Evolutionary conservation across 1,284 basidiomycete species (phyloP).

Genomic region (Wolfiporia cocos): DNA sequence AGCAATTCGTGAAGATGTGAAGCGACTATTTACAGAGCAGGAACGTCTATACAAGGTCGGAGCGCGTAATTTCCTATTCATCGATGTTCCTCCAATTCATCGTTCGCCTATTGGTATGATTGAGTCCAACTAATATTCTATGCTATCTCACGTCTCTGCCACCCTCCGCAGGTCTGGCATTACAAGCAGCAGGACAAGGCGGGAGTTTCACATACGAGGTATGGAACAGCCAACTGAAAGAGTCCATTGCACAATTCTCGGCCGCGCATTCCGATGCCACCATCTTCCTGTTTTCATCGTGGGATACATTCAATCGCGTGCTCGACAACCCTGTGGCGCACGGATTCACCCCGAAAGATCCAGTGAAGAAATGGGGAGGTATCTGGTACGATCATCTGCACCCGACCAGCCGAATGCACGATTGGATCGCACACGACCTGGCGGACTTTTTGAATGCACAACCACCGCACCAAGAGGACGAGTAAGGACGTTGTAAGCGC

Average conservation of each 20-base stretch:
- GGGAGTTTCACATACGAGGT: conserved; percentile 18
- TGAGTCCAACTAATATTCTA: not conserved
- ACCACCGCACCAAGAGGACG: conserved; percentile 3
- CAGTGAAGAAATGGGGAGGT: conserved; percentile 23
- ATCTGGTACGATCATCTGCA: conserved; percentile 45
- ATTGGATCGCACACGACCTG: conserved; percentile 22
- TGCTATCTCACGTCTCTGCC: not conserved
- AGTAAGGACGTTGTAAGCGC: too few relatives aligned
- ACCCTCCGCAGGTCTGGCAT: too few relatives aligned
- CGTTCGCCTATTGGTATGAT: conserved; percentile 31
- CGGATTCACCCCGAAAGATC: conserved; percentile 34
- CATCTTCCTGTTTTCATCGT: conserved; percentile 43
- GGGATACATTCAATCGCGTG: conserved; percentile 37
- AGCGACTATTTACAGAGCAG: conserved; percentile 37
- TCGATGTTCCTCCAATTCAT: conserved; percentile 57
- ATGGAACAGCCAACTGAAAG: conserved; percentile 41
- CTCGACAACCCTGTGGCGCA: conserved; percentile 37
- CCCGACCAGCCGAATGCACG: conserved; percentile 23
- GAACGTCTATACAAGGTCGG: conserved; percentile 40
- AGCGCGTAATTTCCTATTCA: conserved; percentile 58
- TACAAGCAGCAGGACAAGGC: not conserved
- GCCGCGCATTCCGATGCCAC: conserved; percentile 36
- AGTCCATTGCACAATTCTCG: conserved; percentile 30
- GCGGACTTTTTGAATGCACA: conserved; percentile 17
- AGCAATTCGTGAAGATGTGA: conserved; percentile 15